Evolutionary conservation across 495 filamentous ascomycete species (phyloP).

Genomic region (Copromyces sp.): DNA sequence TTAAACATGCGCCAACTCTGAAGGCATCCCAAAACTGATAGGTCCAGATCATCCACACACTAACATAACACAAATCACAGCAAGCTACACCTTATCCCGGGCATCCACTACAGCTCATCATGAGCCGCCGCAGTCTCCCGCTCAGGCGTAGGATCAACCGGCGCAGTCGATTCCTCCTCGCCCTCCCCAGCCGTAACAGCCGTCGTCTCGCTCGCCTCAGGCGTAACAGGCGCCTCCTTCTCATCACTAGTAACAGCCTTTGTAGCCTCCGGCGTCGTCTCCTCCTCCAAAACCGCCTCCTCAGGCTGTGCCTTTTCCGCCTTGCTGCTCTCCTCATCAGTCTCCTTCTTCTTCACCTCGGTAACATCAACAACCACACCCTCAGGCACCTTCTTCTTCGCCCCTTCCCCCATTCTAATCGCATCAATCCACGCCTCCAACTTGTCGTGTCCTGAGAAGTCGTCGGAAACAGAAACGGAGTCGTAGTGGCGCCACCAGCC

Average conservation of each 20-base stretch:
- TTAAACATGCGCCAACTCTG: not conserved
- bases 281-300: constrained; percentile 11
- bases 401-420: constrained; percentile 74
- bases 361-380: constrained; percentile 49
- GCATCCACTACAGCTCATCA: constrained; percentile 32
- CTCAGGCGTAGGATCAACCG: constrained; percentile 21
- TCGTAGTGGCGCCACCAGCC: constrained; percentile 75
- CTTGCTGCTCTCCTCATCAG: constrained; percentile 25
- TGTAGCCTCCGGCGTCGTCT: constrained; percentile 31
- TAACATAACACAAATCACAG: not conserved
- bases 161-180: constrained; percentile 17
- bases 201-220: constrained; percentile 24
- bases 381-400: constrained; percentile 72
- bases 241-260: constrained; percentile 13
- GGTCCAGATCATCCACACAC: not conserved
- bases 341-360: constrained; percentile 21
- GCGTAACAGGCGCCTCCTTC: constrained; percentile 23
- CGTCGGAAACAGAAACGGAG: constrained; percentile 19
- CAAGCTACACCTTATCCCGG: not conserved
- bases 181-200: constrained; percentile 17
- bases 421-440: constrained; percentile 82
- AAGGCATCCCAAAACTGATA: not conserved
- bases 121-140: constrained; percentile 25
- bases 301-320: constrained; percentile 30
- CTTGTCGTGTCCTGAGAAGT: constrained; percentile 43